Conservation (phyloP, 352 stramenopile genomes). For the Phytophthora colocasiae region DNA sequence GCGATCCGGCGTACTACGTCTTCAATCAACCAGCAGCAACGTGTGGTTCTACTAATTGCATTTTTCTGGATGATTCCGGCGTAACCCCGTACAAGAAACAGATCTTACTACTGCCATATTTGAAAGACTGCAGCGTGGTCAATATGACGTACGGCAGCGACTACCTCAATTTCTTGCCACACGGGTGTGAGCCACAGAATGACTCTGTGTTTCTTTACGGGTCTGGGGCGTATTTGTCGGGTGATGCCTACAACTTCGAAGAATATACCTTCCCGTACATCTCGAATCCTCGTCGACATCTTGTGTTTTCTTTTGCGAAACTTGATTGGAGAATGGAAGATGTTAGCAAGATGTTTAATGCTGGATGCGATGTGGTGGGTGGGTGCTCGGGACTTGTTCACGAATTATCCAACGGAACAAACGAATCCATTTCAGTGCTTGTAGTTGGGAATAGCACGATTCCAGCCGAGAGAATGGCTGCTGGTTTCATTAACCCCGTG, state of each 20-base stretch:
- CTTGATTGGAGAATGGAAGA: constrained; percentile 42
- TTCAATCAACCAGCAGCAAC: constrained; percentile 14
- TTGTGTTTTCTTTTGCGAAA: constrained; percentile 48
- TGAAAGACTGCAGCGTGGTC: constrained; percentile 41
- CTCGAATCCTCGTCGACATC: constrained; percentile 36
- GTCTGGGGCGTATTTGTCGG: constrained; percentile 34
- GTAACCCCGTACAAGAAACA: constrained; percentile 42
- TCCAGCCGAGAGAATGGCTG: constrained; percentile 18
- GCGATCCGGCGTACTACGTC: constrained; percentile 5
- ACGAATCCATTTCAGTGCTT: constrained; percentile 15
- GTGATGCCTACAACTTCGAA: constrained; percentile 24
- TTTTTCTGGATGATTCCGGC: constrained; percentile 46
- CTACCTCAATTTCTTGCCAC: constrained; percentile 43
- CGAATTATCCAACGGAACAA: constrained; percentile 7
- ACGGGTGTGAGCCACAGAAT: constrained; percentile 18
- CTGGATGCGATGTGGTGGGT: constrained; percentile 25
- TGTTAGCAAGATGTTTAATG: constrained; percentile 40
- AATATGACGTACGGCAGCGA: constrained; percentile 47
- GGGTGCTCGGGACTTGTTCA: constrained; percentile 39
- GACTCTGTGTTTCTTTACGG: constrained; percentile 47
- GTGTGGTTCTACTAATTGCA: constrained; percentile 43
- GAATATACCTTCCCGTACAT: constrained; percentile 22
- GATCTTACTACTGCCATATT: constrained; percentile 48
- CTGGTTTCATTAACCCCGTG: constrained; percentile 30
- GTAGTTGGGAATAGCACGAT: constrained; percentile 32